Conservation (phyloP, 352 stramenopile genomes). For the Aphanomyces stellatus region DNA sequence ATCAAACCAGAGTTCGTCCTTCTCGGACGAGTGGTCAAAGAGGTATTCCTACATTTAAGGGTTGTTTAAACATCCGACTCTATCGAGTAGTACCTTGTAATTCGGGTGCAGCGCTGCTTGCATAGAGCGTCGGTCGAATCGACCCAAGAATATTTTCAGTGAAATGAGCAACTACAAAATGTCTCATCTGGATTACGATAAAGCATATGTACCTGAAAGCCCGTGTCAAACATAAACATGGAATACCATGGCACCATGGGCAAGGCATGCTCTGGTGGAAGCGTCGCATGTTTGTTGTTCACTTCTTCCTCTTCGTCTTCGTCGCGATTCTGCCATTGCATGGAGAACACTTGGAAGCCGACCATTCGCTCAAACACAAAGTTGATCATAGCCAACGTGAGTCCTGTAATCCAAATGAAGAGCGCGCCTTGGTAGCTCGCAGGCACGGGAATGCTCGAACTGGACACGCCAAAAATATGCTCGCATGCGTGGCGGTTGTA, state of each 20-base stretch:
- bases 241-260: constrained; percentile 93
- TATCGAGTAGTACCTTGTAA: constrained; percentile 24
- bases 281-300: constrained; percentile 40
- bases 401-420: constrained; percentile 78
- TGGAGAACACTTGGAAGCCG: constrained; percentile 68
- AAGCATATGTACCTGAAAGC: constrained; percentile 46
- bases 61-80: neutral
- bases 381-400: constrained; percentile 73
- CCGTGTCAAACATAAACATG: constrained; percentile 87
- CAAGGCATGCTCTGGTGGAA: constrained; percentile 63
- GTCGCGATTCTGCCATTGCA: constrained; percentile 51
- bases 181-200: neutral
- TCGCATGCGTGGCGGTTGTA: constrained; percentile 78
- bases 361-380: constrained; percentile 76
- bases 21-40: constrained; percentile 71
- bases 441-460: constrained; percentile 27
- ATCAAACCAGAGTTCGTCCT: constrained; percentile 88
- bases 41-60: constrained; percentile 37
- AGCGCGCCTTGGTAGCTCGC: constrained; percentile 52
- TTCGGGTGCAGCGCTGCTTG: constrained; percentile 68
- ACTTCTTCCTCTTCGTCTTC: constrained; percentile 36
- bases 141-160: constrained; percentile 89
- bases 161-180: constrained; percentile 83
- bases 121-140: constrained; percentile 84
- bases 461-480: constrained; percentile 63